Evolutionary conservation across 73 alveolate genomes (phyloP), one percentile per base, ranked within the genome.

Genomic region (Tetrahymena thermophila): DNA sequence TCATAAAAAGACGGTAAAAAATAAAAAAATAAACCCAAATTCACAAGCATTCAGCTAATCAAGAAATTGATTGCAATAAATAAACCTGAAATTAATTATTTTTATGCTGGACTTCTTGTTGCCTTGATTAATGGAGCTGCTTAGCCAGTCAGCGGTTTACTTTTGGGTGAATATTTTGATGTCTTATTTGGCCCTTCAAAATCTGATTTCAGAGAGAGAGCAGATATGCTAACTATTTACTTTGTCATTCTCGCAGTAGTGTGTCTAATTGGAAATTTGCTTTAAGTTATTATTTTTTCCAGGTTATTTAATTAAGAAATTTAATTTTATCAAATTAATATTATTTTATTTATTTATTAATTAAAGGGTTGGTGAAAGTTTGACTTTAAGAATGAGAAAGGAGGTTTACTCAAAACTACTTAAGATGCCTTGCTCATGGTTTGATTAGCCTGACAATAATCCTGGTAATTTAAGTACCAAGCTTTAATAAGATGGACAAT

Each of bases 401-500:
- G 96, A 94, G 85, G 71, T 96, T 21, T 95, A 96, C 35, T 43
- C 96, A 58, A 95, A 94, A 85, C 94, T 98, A 58, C 96, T 98
- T 43, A 95, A 96, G 93, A 97, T 97, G 95, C 98, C 95, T 42
- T 94, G 97, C 83, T 97, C 98, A 15, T 97, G 97, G 98, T 97
- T 96, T 96, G 99, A 98, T 94, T 94, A 96, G 23, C 96, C 94
- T 38, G 98, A 98, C 35, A 97, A 97, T 94, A 93, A 97, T 31
- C 97, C 99, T 11, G 99, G 98, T 34, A 98, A 97, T 5, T 44
- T 98, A 85, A 96, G 97, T 35, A 97, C 97, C 9, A 97, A 94
- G 85, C 94, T 98, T 93, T 40, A 50, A 14, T 28, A 42, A 34
- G 95, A 93, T 93, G 56, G 94, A 14, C 10, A 93, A 55, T 85